These are phyloP conservation scores for Emmonsiellopsis sp. DNA, from an alignment of 2,329 filamentous ascomycete genomes.

Conservation along the genomic window DNA sequence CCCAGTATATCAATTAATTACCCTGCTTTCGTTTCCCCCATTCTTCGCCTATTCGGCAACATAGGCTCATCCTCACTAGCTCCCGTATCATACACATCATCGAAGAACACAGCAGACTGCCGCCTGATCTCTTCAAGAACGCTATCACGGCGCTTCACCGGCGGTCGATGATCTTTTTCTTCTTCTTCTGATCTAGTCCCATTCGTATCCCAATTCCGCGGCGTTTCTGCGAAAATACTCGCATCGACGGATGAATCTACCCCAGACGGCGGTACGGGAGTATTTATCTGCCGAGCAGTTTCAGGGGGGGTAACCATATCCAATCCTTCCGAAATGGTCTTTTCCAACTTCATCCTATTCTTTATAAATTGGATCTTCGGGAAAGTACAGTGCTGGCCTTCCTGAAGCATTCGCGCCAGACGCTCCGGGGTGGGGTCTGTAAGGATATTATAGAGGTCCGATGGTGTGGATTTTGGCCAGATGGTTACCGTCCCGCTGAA, in stretches of 20 bases:
- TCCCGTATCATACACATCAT: conserved; percentile 25
- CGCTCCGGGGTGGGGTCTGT: conserved; percentile 68
- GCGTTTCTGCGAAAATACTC: not conserved
- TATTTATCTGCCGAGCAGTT: not conserved
- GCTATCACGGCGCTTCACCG: conserved; percentile 20
- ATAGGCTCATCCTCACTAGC: conserved; percentile 9
- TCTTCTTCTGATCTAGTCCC: conserved; percentile 15
- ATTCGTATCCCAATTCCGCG: not conserved
- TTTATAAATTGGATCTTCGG: conserved; percentile 85
- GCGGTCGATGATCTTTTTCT: conserved; percentile 16
- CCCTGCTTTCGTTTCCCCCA: not conserved
- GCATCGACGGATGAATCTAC: not conserved
- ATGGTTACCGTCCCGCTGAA: conserved; percentile 94
- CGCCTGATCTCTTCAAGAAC: conserved; percentile 37
- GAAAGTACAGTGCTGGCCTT: conserved; percentile 81
- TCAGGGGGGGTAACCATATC: conserved; percentile 22
- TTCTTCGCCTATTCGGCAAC: not conserved
- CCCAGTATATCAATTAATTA: too few relatives aligned
- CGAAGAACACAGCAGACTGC: conserved; percentile 40
- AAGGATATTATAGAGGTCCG: conserved; percentile 80
- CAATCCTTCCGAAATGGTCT: conserved; percentile 51
- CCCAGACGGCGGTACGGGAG: not conserved
- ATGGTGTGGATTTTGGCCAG: conserved; percentile 73
- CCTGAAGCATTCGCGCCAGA: conserved; percentile 79
- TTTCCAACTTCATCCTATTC: conserved; percentile 79